Evolutionary conservation across 306 rosid species (phyloP).

Genomic region (Castanospermum australe): DNA sequence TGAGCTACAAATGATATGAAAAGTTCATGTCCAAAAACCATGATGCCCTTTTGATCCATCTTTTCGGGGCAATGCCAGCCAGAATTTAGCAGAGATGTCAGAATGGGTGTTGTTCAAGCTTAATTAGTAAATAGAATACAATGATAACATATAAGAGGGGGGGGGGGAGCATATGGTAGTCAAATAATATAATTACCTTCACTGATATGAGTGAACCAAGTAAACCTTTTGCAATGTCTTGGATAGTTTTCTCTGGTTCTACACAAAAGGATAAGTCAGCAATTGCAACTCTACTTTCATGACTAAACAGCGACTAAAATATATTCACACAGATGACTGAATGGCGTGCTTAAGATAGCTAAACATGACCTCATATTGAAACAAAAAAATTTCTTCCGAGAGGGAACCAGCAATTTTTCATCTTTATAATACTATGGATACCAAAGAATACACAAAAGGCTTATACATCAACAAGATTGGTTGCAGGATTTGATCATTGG

Average conservation of each 20-base stretch:
- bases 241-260: conserved; percentile 65
- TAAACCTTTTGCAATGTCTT: conserved; percentile 65
- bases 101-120: neutral
- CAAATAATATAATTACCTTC: conserved; percentile 53
- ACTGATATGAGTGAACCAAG: conserved; percentile 53
- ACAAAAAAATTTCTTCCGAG: neutral
- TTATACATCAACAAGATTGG: neutral
- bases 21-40: neutral
- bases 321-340: neutral
- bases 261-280: conserved; percentile 33
- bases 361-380: neutral
- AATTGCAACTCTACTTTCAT: conserved; percentile 19
- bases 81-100: neutral
- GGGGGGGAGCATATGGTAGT: too few relatives aligned
- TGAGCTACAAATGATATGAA: neutral
- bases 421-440: neutral
- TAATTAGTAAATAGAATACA: neutral
- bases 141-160: too few relatives aligned
- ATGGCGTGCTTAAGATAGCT: neutral
- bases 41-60: neutral
- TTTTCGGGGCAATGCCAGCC: neutral
- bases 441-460: neutral
- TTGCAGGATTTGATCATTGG: neutral
- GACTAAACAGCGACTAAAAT: neutral
- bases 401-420: neutral